Evolutionary conservation across 345 rosid species (phyloP).

Genomic region (Citropsis articulata): DNA sequence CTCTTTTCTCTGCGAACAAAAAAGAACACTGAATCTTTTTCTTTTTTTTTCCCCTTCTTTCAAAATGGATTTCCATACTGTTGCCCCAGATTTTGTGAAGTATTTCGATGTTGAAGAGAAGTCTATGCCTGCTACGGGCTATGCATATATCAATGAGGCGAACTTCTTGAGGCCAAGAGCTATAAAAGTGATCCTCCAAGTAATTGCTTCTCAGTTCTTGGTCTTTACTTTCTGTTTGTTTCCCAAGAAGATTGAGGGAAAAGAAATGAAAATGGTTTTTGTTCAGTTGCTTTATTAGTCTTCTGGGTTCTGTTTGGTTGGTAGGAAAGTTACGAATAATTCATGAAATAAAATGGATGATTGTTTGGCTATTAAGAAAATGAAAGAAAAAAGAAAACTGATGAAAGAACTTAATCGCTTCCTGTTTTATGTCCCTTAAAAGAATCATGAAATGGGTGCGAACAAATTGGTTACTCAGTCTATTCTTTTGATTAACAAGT

Average conservation of each 20-base stretch:
- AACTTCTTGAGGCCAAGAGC: neutral
- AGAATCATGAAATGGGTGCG: neutral
- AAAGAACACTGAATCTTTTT: neutral
- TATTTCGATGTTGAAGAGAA: neutral
- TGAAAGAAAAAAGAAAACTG: neutral
- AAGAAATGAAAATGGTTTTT: neutral
- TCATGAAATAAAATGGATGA: neutral
- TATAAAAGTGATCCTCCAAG: neutral
- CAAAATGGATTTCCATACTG: neutral
- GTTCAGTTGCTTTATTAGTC: neutral
- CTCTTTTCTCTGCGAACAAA: neutral
- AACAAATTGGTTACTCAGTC: neutral
- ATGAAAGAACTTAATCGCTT: neutral
- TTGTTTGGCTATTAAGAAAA: neutral
- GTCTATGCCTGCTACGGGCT: slow-evolving; percentile 4
- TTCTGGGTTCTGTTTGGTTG: neutral
- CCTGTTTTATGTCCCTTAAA: neutral
- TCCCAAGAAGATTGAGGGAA: neutral
- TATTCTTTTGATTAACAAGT: neutral
- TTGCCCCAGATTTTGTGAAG: neutral
- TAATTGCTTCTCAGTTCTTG: neutral
- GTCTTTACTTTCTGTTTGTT: neutral
- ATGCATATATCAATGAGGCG: neutral
- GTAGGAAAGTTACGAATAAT: neutral
- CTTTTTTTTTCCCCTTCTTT: too few relatives aligned